Evolutionary conservation across 2,329 filamentous ascomycete species (phyloP), one percentile per base, ranked within the genome.

Genomic region (Trichophyton simii): DNA sequence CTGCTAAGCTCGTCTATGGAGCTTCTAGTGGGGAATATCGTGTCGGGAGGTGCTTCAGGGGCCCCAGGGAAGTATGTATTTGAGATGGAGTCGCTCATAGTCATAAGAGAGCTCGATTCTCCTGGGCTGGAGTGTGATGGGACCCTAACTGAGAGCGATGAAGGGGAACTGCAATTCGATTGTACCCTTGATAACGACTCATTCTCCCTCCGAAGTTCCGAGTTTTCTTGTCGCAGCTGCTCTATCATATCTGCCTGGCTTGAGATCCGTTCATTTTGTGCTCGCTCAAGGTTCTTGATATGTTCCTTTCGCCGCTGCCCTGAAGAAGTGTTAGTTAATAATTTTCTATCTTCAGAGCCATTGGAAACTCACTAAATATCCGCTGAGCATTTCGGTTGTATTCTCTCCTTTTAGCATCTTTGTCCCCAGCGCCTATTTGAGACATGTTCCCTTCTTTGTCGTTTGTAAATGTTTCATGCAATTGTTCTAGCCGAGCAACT

Each of bases 241-340:
- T 76, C 72, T 48, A 77, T 72, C 65, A 76, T 73, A 65, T 76
- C 73, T 8, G 72, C 70, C 64, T 76, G 74, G 58, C 73, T 70
- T 15, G 66, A 68, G 54, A 65, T 74, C 60, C 75, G 71, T 62
- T 76, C 74, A 59, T 71, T 72, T 61, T 77, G 74, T 41, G 74
- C 72, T 54, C 72, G 71, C 65, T 77, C 75, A 34, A 77, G 72
- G 50, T 72, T 76, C 66, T 72, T 76, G 55, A 77, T 68, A 63
- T 76, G 75, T 63, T 77, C 75, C 66, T 77, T 77, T 59, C 75
- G 72, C 63, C 75, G 68, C 63, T 75, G 74, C 41, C 75, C 75
- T 77, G 50, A 15, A n/a, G 11, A 22, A 5, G 6, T 20, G 54
- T 57, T 41, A 28, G 11, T 57, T 41, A 28, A 13, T 48, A 61